Conservation (phyloP, 768 basidiomycete species). For the Tephrocybe sp. region DNA sequence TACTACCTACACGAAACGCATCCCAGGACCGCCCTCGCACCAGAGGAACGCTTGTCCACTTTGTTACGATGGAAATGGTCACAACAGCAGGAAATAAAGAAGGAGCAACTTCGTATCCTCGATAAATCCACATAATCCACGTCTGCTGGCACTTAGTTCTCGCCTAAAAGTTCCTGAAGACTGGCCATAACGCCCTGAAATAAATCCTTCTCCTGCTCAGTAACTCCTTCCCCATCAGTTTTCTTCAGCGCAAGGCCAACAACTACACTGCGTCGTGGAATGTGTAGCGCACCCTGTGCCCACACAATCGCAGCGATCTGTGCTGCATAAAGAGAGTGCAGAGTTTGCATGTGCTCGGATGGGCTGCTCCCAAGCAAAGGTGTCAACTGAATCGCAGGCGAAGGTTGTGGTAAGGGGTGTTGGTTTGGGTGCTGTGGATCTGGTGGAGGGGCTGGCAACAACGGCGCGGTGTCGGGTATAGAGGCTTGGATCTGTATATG, state of each 20-base stretch:
- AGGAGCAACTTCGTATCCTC: conserved; percentile 15
- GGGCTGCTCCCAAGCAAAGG: conserved; percentile 76
- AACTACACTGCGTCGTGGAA: conserved; percentile 56
- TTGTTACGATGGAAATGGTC: conserved; percentile 69
- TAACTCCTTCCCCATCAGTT: conserved; percentile 25
- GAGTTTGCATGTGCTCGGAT: conserved; percentile 61
- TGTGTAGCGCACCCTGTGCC: conserved; percentile 43
- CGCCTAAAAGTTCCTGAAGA: conserved; percentile 33
- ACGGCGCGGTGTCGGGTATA: conserved; percentile 59
- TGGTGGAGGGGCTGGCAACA: conserved; percentile 36
- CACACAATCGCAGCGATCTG: conserved; percentile 88
- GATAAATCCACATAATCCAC: background rate
- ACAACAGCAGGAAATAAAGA: conserved; percentile 35
- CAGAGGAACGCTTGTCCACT: conserved; percentile 49
- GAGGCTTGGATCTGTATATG: conserved; percentile 71
- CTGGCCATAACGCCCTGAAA: conserved; percentile 53
- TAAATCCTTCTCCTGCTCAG: conserved; percentile 37
- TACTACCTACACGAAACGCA: conserved; percentile 80
- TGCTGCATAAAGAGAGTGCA: conserved; percentile 80
- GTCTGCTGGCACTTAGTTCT: background rate
- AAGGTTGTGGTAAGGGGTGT: conserved; percentile 50
- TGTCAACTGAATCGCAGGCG: conserved; percentile 71
- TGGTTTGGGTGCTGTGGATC: conserved; percentile 32
- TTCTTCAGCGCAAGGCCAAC: conserved; percentile 71
- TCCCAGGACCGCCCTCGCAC: conserved; percentile 63